Percentiles rank a stretch among this genome's conserved stretches.
These are phyloP conservation scores for Periconia sp. DNA, from an alignment of 2,329 filamentous ascomycete species.

Conservation along the genomic window DNA sequence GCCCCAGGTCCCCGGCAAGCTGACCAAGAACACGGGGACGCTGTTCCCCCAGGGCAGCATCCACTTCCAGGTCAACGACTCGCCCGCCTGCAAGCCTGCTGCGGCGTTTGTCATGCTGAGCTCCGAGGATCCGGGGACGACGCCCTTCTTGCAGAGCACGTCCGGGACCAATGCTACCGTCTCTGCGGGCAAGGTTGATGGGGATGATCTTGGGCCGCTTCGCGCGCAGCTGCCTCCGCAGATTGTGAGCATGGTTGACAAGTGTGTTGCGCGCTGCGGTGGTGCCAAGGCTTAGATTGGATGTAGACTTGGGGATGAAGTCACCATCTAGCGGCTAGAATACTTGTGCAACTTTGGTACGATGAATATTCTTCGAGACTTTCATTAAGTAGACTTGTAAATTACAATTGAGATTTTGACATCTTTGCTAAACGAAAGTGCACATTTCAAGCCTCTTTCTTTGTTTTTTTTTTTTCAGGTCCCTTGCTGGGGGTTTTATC, in stretches of 20 bases:
- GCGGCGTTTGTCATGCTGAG: constrained; percentile 39
- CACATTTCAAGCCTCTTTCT: no score
- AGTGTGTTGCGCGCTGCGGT: constrained; percentile 8
- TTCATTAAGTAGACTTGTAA: no score
- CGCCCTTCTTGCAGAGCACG: constrained; percentile 2
- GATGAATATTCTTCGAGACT: no score
- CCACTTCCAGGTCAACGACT: constrained; percentile 51
- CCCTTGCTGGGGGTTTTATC: no score
- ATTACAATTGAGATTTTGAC: no score
- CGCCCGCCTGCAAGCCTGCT: constrained; percentile 43
- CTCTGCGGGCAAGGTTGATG: no score
- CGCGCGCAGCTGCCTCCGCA: constrained; percentile 3
- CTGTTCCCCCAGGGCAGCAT: constrained; percentile 48
- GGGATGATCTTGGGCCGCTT: constrained; percentile 4
- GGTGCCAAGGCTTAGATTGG: no score
- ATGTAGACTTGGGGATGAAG: no score
- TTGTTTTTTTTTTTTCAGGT: no score
- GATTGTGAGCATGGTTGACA: constrained; percentile 6
- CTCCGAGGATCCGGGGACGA: constrained; percentile 9
- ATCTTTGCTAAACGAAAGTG: no score
- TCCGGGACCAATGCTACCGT: constrained; percentile 2
- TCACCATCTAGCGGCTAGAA: no score
- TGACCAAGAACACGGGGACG: constrained; percentile 46
- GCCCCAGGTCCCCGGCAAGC: constrained; percentile 41
- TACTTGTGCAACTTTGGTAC: no score